A percentile compares a stretch with the other conserved stretches of the same genome.
These are phyloP conservation scores for Arthrobotrys iridis DNA, from an alignment of 2,329 filamentous ascomycete genomes.

Conservation along the genomic window DNA sequence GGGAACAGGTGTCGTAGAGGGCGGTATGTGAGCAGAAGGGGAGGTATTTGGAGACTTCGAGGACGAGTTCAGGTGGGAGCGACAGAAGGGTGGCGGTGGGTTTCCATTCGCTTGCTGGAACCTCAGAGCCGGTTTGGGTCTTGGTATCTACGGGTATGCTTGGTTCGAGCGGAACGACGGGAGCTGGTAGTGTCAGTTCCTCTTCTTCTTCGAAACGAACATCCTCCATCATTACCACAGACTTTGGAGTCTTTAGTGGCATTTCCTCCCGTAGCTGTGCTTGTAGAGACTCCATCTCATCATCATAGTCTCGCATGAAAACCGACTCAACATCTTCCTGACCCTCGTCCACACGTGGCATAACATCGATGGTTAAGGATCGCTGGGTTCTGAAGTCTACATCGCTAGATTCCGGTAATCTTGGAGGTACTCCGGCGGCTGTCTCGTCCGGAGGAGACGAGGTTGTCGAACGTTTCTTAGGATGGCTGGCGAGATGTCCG, in stretches of 20 bases:
- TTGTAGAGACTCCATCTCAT: slow-evolving; percentile 46
- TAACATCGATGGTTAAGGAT: slow-evolving; percentile 48
- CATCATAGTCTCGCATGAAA: slow-evolving; percentile 50
- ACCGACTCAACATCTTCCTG: slow-evolving; percentile 51
- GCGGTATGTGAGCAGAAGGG: slow-evolving; percentile 51
- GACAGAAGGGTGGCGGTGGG: slow-evolving; percentile 35
- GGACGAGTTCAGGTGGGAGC: slow-evolving; percentile 47
- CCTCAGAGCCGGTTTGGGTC: neutral
- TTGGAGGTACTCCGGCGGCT: slow-evolving; percentile 43
- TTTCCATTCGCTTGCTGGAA: slow-evolving; percentile 13
- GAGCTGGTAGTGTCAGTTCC: neutral
- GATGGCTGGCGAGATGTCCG: slow-evolving; percentile 6
- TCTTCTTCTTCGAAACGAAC: slow-evolving; percentile 36
- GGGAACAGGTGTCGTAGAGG: slow-evolving; percentile 47
- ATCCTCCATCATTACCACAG: slow-evolving; percentile 43
- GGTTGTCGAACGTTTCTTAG: slow-evolving; percentile 52
- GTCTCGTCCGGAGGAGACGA: slow-evolving; percentile 52
- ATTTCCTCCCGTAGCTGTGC: slow-evolving; percentile 49
- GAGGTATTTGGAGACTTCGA: slow-evolving; percentile 52
- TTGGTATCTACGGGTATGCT: neutral
- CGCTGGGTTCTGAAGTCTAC: slow-evolving; percentile 36
- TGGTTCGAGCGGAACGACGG: neutral
- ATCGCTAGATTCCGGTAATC: slow-evolving; percentile 38
- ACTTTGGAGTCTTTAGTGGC: slow-evolving; percentile 37
- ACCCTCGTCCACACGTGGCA: slow-evolving; percentile 44